phyloP scores from a whole-genome alignment of 164 flowering plant genomes.

The Taxillus chinensis region DNA sequence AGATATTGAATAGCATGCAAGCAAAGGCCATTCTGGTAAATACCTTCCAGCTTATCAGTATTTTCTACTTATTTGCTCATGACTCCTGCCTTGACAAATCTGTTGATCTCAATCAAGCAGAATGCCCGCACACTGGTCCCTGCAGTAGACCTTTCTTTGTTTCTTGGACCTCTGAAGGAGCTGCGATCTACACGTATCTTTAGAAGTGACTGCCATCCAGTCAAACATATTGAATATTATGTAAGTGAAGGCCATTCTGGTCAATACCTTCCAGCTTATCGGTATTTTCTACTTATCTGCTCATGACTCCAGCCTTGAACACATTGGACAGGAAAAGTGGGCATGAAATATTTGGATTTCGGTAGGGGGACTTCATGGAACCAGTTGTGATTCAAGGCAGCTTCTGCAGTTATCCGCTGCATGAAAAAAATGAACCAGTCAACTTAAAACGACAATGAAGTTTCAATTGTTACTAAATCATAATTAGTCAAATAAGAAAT shows the following conservation, averaged over 20 bases:
- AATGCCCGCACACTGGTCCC: background rate
- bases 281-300: slow-evolving; percentile 1
- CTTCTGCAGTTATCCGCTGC: slow-evolving; percentile 70
- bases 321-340: slow-evolving; percentile 41
- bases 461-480: background rate
- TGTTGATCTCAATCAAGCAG: background rate
- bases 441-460: background rate
- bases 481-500: background rate
- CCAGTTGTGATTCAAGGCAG: slow-evolving; percentile 69
- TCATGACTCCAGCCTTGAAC: slow-evolving; percentile 25
- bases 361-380: slow-evolving; percentile 70
- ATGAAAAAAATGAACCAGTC: background rate
- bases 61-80: no score
- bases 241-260: background rate
- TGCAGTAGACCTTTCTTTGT: background rate
- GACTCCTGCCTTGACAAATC: background rate
- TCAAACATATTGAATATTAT: background rate
- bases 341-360: slow-evolving; percentile 50
- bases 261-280: background rate
- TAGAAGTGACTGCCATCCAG: background rate
- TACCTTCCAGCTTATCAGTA: no score
- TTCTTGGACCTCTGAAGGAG: slow-evolving; percentile 2
- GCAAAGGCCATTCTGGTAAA: no score
- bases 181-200: background rate
- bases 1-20: no score